Base-by-base conservation (phyloP, 768 basidiomycete species). In the Agrocybe pediades region DNA sequence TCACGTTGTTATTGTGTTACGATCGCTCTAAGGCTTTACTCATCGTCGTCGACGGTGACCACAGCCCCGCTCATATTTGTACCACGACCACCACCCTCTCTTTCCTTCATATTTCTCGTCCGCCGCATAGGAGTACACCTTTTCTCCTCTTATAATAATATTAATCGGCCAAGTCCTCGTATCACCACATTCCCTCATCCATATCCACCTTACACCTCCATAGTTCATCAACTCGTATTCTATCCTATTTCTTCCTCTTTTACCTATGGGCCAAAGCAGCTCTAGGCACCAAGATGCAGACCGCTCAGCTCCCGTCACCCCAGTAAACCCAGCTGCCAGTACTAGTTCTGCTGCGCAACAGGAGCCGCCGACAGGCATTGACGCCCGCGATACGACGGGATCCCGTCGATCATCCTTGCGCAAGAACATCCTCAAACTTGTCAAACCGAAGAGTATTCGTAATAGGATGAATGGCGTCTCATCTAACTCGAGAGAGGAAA, bases 371-470 rank as follows among this genome's bases (percentile, higher is more conserved):
- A 25, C 29, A 27, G 52, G 52, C 36, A 44, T 39, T 39, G 57
- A 41, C 42, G 26, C 49, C 13, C 46, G 42, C 26, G 54, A 56
- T 49, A 19, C 39, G 26, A 41, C 62, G n/a, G 60, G 54, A 45
- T 63, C 65, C 46, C 56, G 58, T 30, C 53, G 60, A 53, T 63
- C 63, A n/a, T 64, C 65, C 9, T 20, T 61, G 41, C 63, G 63
- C 42, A 64, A 62, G 46, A 64, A 46, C 46, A 53, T 66, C 36
- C 58, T 66, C 51, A 64, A 64, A 54, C 41, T 62, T 15, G 58
- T 66, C 30, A 66, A 60, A 33, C 61, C 65, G 3, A 59, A 55
- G 24, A 61, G 44, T 23, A 57, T 60, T 25, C 61, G 65, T 15
- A 62, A 55, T 25, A 59, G 63, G 7, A 29, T 62, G 16, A 58